These are phyloP conservation scores for Miscanthus sacchariflorus DNA, from an alignment of 202 grass and related monocot genomes.

Conservation along the genomic window DNA sequence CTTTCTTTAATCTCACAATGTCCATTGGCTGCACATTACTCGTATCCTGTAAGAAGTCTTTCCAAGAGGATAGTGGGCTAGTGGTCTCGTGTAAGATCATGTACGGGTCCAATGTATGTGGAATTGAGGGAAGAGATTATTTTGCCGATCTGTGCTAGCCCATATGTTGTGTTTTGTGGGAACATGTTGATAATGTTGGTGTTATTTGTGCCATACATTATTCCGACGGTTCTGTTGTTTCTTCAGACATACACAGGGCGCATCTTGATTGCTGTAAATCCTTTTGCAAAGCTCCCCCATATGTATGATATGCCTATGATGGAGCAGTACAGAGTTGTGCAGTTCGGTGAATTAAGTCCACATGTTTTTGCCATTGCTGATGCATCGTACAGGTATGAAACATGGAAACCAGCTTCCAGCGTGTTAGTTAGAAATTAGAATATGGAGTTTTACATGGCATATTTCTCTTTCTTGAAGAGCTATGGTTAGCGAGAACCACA, in stretches of 20 bases:
- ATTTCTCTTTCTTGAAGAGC: slow-evolving; percentile 53
- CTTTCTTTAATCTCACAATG: slow-evolving; percentile 2
- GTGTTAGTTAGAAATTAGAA: slow-evolving; percentile 21
- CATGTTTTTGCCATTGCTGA: slow-evolving; percentile 87
- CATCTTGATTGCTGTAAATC: slow-evolving; percentile 86
- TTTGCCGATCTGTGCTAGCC: neutral
- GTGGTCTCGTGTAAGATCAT: neutral
- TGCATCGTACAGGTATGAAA: slow-evolving; percentile 66
- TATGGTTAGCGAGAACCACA: slow-evolving; percentile 64
- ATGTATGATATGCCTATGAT: slow-evolving; percentile 85
- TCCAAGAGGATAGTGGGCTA: neutral
- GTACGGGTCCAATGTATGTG: neutral
- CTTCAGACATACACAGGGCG: slow-evolving; percentile 85
- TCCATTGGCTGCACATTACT: neutral
- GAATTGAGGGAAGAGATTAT: neutral
- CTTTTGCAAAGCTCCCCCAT: slow-evolving; percentile 73
- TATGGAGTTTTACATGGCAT: neutral
- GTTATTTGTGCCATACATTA: neutral
- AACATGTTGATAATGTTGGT: slow-evolving; percentile 7
- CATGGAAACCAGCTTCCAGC: slow-evolving; percentile 1
- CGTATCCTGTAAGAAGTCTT: neutral
- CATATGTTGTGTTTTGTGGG: neutral
- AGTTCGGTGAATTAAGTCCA: slow-evolving; percentile 79
- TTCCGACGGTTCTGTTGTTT: neutral
- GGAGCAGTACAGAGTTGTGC: slow-evolving; percentile 89